Conservation (phyloP, 768 basidiomycete species). For the Floccularia luteovirens region DNA sequence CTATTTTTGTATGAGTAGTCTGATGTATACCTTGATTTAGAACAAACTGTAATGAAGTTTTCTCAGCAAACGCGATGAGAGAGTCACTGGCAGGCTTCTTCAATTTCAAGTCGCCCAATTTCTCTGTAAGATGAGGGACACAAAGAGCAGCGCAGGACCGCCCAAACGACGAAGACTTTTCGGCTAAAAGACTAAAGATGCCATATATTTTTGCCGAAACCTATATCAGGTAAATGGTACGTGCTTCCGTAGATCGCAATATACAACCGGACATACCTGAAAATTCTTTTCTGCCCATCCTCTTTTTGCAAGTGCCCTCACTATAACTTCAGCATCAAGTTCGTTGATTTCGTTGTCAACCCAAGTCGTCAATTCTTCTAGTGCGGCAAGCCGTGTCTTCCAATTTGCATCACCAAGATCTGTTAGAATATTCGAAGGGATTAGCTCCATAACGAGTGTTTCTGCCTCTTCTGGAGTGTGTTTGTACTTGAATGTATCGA, state of each 20-base stretch:
- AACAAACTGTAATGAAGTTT: slow-evolving; percentile 90
- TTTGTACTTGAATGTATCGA: slow-evolving; percentile 88
- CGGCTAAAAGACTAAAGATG: slow-evolving; percentile 65
- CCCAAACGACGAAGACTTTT: slow-evolving; percentile 77
- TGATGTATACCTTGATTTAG: slow-evolving; percentile 70
- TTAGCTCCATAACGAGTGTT: slow-evolving; percentile 56
- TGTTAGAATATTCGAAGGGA: slow-evolving; percentile 62
- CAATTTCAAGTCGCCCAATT: slow-evolving; percentile 92
- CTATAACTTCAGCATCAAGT: slow-evolving; percentile 82
- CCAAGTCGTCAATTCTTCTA: slow-evolving; percentile 85
- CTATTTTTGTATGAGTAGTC: background rate
- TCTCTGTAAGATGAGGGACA: slow-evolving; percentile 81
- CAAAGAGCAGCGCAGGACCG: slow-evolving; percentile 78
- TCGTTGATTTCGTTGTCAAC: slow-evolving; percentile 56
- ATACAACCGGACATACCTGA: slow-evolving; percentile 48
- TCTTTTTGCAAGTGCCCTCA: slow-evolving; percentile 83
- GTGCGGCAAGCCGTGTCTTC: slow-evolving; percentile 83
- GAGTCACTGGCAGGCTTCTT: slow-evolving; percentile 95
- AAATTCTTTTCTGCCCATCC: slow-evolving; percentile 99
- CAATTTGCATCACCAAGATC: slow-evolving; percentile 86
- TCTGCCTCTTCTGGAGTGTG: slow-evolving; percentile 93
- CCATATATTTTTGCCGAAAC: slow-evolving; percentile 88
- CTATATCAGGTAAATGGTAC: slow-evolving; percentile 27
- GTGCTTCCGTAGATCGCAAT: background rate
- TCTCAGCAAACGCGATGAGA: slow-evolving; percentile 79